phyloP scores from a whole-genome alignment of 2,329 filamentous ascomycete species.

The Xylariaceae sp. region DNA sequence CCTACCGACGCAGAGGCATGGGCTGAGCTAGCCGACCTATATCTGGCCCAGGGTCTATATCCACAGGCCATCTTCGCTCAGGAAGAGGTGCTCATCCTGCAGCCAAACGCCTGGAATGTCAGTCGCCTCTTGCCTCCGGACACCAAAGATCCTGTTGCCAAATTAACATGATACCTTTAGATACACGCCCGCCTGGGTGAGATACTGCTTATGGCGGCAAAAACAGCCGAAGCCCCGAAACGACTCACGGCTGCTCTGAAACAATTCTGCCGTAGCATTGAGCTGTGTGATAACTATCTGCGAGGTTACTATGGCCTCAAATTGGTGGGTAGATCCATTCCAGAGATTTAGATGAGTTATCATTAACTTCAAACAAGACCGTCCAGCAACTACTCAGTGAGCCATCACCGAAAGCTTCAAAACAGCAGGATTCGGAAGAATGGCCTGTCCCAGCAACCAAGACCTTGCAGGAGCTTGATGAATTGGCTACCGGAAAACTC shows the following conservation, averaged over 20 bases:
- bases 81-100: constrained; percentile 83
- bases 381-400: constrained; percentile 48
- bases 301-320: constrained; percentile 91
- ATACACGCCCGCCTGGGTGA: constrained; percentile 86
- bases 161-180: constrained; percentile 44
- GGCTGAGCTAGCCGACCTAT: constrained; percentile 86
- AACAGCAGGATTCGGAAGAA: constrained; percentile 45
- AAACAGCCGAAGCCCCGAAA: constrained; percentile 43
- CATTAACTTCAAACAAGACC: constrained; percentile 38
- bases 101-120: constrained; percentile 94
- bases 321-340: constrained; percentile 49
- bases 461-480: constrained; percentile 64
- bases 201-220: constrained; percentile 67
- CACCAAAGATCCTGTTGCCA: constrained; percentile 1
- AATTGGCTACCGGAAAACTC: constrained; percentile 69
- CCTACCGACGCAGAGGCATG: constrained; percentile 92
- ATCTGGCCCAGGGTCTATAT: constrained; percentile 73
- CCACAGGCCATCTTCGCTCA: constrained; percentile 81
- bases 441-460: constrained; percentile 52
- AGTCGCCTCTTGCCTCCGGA: constrained; percentile 34
- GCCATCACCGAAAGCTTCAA: constrained; percentile 39
- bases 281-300: constrained; percentile 89
- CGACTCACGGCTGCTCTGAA: constrained; percentile 70
- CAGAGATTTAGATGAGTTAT: neutral
- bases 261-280: constrained; percentile 84